A percentile compares a stretch with the other conserved stretches of the same genome.
Evolutionary conservation across 805 yeast species (phyloP).

Genomic region (Metschnikowia colocasiae): DNA sequence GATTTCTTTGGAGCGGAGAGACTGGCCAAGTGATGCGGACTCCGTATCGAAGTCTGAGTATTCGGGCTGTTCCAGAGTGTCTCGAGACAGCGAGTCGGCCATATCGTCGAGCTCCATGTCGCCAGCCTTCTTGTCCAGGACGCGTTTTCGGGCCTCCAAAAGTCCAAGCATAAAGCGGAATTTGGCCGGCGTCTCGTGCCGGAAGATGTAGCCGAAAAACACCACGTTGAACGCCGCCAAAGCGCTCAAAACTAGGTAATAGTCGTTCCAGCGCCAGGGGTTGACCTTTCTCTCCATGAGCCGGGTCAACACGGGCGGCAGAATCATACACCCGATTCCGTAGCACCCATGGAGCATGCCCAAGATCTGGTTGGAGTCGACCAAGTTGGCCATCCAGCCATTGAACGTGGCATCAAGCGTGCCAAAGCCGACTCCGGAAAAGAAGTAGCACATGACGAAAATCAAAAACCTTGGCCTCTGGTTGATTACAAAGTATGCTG

Average conservation of each 20-base stretch:
- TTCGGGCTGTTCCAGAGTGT: conserved; percentile 5
- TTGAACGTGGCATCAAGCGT: conserved; percentile 53
- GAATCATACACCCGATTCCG: conserved; percentile 51
- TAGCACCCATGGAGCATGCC: conserved; percentile 52
- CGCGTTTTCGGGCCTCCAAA: conserved; percentile 12
- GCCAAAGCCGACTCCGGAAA: conserved; percentile 57
- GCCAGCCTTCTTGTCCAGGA: background rate
- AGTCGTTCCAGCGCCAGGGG: conserved; percentile 48
- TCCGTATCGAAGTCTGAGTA: conserved; percentile 4
- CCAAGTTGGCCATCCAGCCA: conserved; percentile 48
- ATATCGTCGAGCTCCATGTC: conserved; percentile 3
- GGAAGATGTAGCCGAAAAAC: conserved; percentile 25
- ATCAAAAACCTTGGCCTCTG: conserved; percentile 40
- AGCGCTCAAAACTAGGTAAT: conserved; percentile 35
- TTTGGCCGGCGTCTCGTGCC: conserved; percentile 44
- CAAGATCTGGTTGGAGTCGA: conserved; percentile 46
- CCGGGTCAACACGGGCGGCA: conserved; percentile 44
- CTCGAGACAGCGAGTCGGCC: conserved; percentile 11
- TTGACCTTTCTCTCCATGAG: conserved; percentile 34
- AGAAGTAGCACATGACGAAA: conserved; percentile 36
- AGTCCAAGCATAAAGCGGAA: conserved; percentile 27
- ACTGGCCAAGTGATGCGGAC: conserved; percentile 27
- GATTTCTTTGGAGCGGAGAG: conserved; percentile 34
- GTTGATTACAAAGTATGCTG: conserved; percentile 38
- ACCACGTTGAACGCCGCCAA: conserved; percentile 25